Evolutionary conservation across 176 grass and related monocot species (phyloP).

Genomic region (Avena atlantica): DNA sequence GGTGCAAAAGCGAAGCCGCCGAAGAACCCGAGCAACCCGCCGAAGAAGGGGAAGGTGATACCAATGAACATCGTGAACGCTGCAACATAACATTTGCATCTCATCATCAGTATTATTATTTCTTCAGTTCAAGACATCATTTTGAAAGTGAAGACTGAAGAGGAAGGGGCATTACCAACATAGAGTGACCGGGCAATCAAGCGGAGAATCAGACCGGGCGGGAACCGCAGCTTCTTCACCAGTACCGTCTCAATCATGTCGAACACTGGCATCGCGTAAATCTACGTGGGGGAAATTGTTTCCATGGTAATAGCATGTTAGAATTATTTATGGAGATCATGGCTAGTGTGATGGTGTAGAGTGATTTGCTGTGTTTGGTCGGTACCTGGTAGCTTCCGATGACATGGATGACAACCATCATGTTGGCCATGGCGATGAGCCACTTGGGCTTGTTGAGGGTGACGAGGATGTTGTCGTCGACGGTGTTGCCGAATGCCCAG

Average conservation of each 20-base stretch:
- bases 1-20: slow-evolving; percentile 90
- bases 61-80: slow-evolving; percentile 92
- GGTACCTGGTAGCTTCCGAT: slow-evolving; percentile 87
- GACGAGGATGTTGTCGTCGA: slow-evolving; percentile 72
- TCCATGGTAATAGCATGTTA: background rate
- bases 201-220: slow-evolving; percentile 67
- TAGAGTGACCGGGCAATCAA: slow-evolving; percentile 64
- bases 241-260: slow-evolving; percentile 96
- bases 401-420: slow-evolving; percentile 95
- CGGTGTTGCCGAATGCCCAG: slow-evolving; percentile 62
- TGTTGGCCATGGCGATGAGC: slow-evolving; percentile 89
- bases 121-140: background rate
- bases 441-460: slow-evolving; percentile 63
- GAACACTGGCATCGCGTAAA: slow-evolving; percentile 94
- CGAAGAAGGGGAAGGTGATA: slow-evolving; percentile 91
- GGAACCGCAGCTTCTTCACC: slow-evolving; percentile 74
- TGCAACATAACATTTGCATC: slow-evolving; percentile 39
- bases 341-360: background rate
- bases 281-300: slow-evolving; percentile 24
- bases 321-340: background rate
- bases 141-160: background rate
- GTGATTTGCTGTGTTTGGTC: background rate
- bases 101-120: slow-evolving; percentile 35
- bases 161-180: slow-evolving; percentile 63
- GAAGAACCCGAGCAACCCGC: slow-evolving; percentile 85